A percentile compares a stretch with the other conserved stretches of the same genome.
These are phyloP conservation scores for Penicillium sp. DNA, from an alignment of 2,329 filamentous ascomycete species.

Conservation along the genomic window DNA sequence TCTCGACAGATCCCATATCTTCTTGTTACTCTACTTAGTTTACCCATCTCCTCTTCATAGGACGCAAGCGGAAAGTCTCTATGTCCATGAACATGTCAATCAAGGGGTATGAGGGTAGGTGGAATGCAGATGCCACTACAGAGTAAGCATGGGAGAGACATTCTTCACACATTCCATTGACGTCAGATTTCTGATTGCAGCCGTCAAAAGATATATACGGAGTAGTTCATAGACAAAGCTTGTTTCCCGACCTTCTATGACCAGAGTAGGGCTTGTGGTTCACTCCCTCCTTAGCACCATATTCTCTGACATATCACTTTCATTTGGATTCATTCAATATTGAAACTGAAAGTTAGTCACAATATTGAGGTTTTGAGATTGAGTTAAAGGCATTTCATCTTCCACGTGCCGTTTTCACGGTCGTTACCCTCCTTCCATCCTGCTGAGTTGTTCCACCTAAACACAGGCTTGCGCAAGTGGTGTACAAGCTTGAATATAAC, in stretches of 20 bases:
- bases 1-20: neutral
- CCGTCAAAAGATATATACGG: neutral
- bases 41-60: neutral
- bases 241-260: neutral
- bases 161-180: constrained; percentile 13
- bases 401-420: neutral
- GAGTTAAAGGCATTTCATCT: neutral
- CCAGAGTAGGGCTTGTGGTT: neutral
- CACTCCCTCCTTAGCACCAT: neutral
- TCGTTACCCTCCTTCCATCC: neutral
- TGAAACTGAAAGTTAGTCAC: neutral
- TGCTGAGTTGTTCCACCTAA: neutral
- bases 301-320: neutral
- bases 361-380: neutral
- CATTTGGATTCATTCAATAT: neutral
- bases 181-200: constrained; percentile 2
- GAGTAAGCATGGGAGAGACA: neutral
- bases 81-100: neutral
- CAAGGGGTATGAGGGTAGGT: constrained; percentile 1
- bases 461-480: neutral
- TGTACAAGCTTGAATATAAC: neutral
- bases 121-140: constrained; percentile 7
- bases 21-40: neutral
- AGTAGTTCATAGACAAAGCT: neutral
- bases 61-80: neutral